Evolutionary conservation across 1,284 basidiomycete species (phyloP), one percentile per base, ranked within the genome.

Genomic region (Pyrrhoderma lamaoense): DNA sequence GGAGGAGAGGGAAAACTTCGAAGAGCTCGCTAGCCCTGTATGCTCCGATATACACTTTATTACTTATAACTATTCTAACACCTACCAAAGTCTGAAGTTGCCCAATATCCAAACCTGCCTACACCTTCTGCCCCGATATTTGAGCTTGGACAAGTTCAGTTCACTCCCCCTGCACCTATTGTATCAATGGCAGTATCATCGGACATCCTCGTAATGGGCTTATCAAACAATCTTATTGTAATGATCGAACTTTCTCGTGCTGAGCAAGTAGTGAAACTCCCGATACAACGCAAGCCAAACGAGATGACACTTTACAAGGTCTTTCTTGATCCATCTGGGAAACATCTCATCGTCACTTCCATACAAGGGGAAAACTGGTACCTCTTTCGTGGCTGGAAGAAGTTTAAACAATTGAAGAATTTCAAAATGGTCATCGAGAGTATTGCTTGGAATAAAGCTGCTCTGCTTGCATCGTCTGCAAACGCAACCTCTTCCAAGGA

Each of bases 281-380:
- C 76, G 47, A 83, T 94, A 46, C 82, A 81, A 3, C 75, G 82
- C 46, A 90, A 85, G 62, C 72, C 78, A 1, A 68, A 70, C 16
- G 88, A 90, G 55, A 77, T 87, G 68, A 75, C 79, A 3, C 75
- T 89, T 40, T 69, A 87, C 70, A 86, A 85, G 64, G 69, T 95
- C 51, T 94, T 92, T 67, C 79, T 89, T 61, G 94, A 98, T 65
- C 93, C 95, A 5, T 89, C 90, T 0, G 94, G 93, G 2, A 75
- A 86, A 22, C 96, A 99, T 67, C 77, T 95, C 42, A 68, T 99
- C 44, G 74, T 96, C 49, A 89, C 90, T 0, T 93, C 92, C 23
- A 72, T 74, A 13, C 83, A 90, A 60, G 93, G 93, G 44, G 93
- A 99, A 64, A 94, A 93, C 57, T 98, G 90, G 82, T 98, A 99